Evolutionary conservation across 257 asterid genomes (phyloP).

Genomic region (Salvia miltiorrhiza): DNA sequence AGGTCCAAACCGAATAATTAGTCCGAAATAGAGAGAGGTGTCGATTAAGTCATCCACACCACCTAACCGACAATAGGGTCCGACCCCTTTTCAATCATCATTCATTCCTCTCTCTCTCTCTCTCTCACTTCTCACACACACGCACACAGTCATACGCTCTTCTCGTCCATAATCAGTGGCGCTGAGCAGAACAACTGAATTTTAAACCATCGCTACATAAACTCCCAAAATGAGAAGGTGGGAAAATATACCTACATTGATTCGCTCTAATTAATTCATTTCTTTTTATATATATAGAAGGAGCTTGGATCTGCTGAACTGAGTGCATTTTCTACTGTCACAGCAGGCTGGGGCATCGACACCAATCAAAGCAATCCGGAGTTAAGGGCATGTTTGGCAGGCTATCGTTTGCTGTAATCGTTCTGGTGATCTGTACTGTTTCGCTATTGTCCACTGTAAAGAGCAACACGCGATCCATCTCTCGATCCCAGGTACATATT

Average conservation of each 20-base stretch:
- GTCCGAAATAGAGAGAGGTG: too few relatives aligned
- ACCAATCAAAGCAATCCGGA: slow-evolving; percentile 65
- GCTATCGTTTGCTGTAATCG: slow-evolving; percentile 62
- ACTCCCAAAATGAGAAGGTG: slow-evolving; percentile 48
- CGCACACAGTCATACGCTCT: not conserved
- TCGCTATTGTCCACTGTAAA: slow-evolving; percentile 52
- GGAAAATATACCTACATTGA: not conserved
- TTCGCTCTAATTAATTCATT: not conserved
- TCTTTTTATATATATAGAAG: not conserved
- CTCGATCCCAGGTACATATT: slow-evolving; percentile 51
- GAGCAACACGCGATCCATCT: slow-evolving; percentile 29
- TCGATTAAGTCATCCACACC: too few relatives aligned
- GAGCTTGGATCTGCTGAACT: slow-evolving; percentile 36
- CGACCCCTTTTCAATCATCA: too few relatives aligned
- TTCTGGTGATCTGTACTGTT: slow-evolving; percentile 63
- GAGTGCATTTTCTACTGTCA: not conserved
- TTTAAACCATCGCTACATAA: not conserved
- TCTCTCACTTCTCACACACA: not conserved
- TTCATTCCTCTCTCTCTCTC: not conserved
- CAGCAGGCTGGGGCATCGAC: slow-evolving; percentile 61
- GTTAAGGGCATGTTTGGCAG: slow-evolving; percentile 73
- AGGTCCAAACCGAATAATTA: too few relatives aligned
- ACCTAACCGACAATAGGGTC: too few relatives aligned
- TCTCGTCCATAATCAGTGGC: not conserved
- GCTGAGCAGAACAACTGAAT: slow-evolving; percentile 9